phyloP scores from a whole-genome alignment of 345 rosid species.

The Gossypium thurberi region DNA sequence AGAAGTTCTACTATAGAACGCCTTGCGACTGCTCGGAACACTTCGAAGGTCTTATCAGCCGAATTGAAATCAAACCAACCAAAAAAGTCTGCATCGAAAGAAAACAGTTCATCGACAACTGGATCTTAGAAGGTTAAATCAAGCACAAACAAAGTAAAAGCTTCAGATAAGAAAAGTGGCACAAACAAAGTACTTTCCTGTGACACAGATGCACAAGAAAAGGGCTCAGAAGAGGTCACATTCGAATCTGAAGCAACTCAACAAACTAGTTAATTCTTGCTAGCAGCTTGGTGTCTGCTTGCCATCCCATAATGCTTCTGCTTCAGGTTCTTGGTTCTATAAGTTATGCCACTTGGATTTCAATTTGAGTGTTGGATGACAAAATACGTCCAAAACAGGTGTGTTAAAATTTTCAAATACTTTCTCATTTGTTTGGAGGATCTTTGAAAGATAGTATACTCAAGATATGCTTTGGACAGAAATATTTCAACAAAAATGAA shows the following conservation, averaged over 20 bases:
- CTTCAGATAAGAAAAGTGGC: constrained; percentile 31
- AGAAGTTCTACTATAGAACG: constrained; percentile 86
- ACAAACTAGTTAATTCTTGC: constrained; percentile 8
- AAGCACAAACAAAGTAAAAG: constrained; percentile 26
- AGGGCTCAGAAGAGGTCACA: constrained; percentile 24
- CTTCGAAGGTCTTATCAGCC: constrained; percentile 34
- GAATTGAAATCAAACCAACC: constrained; percentile 39
- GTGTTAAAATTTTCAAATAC: neutral
- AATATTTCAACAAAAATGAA: no score
- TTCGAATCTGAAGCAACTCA: constrained; percentile 24
- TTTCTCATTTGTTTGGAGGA: no score
- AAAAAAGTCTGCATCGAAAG: constrained; percentile 34
- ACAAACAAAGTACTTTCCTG: constrained; percentile 19
- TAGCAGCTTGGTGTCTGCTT: constrained; percentile 11
- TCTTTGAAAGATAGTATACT: no score
- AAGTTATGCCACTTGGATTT: neutral
- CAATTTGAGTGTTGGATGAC: neutral
- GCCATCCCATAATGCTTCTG: constrained; percentile 6
- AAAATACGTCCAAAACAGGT: neutral
- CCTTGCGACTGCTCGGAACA: constrained; percentile 58
- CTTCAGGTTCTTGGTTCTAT: neutral
- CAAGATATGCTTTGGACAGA: no score
- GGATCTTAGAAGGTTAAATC: constrained; percentile 32
- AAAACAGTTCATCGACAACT: constrained; percentile 24
- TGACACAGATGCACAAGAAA: constrained; percentile 32